Evolutionary conservation across 1,284 basidiomycete species (phyloP).

Genomic region (Ganoderma boninense): DNA sequence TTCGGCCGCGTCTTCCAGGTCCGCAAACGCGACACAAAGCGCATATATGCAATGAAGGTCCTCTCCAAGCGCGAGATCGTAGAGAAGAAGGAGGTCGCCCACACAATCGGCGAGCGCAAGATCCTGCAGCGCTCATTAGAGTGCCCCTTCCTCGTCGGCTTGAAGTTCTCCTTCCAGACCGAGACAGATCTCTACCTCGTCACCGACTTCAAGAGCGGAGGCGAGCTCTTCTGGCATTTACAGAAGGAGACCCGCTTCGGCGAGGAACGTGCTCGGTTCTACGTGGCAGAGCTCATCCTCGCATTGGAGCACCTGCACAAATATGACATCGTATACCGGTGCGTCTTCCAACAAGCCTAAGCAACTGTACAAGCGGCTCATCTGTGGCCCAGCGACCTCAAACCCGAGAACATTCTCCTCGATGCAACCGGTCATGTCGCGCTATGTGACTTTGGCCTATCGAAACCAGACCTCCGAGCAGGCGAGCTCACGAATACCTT

Average conservation of each 20-base stretch:
- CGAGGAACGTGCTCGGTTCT: slow-evolving; percentile 94
- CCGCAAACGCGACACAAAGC: slow-evolving; percentile 95
- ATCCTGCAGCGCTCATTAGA: slow-evolving; percentile 95
- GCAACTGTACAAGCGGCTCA: background rate
- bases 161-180: slow-evolving; percentile 99
- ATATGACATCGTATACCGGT: slow-evolving; percentile 97
- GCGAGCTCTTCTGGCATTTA: slow-evolving; percentile 98
- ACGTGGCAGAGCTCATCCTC: slow-evolving; percentile 93
- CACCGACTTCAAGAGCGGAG: slow-evolving; percentile 99
- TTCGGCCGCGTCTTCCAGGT: slow-evolving; percentile 99
- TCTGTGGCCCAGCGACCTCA: slow-evolving; percentile 74
- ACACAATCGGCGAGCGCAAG: slow-evolving; percentile 99
- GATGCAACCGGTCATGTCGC: slow-evolving; percentile 98
- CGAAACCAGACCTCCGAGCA: slow-evolving; percentile 93
- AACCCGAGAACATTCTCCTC: slow-evolving; percentile 96
- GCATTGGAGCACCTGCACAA: slow-evolving; percentile 97
- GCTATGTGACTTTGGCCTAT: slow-evolving; percentile 96
- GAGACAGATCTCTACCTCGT: slow-evolving; percentile 96
- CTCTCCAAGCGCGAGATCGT: slow-evolving; percentile 99
- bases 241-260: slow-evolving; percentile 94
- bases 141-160: slow-evolving; percentile 96
- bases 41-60: slow-evolving; percentile 99
- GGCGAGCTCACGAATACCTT: slow-evolving; percentile 98
- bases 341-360: slow-evolving; percentile 39
- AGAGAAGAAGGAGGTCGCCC: slow-evolving; percentile 98